Percentiles rank a stretch among this genome's conserved stretches.
Conservation (phyloP, 1,284 basidiomycete species). For the Leccinum ambiguum region DNA sequence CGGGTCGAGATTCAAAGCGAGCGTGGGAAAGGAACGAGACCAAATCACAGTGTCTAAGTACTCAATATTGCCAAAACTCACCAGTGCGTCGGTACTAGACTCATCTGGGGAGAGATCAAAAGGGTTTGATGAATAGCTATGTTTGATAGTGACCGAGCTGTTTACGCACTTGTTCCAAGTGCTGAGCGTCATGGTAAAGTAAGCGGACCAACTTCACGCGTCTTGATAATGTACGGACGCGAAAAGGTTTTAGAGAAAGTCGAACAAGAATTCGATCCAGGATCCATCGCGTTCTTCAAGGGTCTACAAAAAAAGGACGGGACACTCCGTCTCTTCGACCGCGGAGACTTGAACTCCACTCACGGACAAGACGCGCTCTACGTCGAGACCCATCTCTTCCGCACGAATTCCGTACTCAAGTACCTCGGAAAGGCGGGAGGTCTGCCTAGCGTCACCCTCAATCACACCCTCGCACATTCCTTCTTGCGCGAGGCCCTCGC, state of each 20-base stretch:
- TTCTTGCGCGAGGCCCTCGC: slow-evolving; percentile 93
- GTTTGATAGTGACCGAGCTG: too few species aligned
- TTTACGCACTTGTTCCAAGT: too few species aligned
- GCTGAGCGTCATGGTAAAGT: too few species aligned
- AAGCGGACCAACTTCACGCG: too few species aligned
- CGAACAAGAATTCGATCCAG: slow-evolving; percentile 59
- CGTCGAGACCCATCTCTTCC: slow-evolving; percentile 85
- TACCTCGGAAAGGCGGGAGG: slow-evolving; percentile 65
- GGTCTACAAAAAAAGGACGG: slow-evolving; percentile 66
- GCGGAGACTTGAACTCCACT: slow-evolving; percentile 84
- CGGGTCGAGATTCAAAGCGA: too few species aligned
- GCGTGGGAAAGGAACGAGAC: too few species aligned
- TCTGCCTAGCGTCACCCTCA: slow-evolving; percentile 81
- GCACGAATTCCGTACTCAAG: slow-evolving; percentile 85
- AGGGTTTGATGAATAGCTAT: too few species aligned
- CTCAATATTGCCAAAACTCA: too few species aligned
- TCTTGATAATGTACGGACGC: slow-evolving; percentile 62
- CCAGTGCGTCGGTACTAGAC: too few species aligned
- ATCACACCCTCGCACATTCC: slow-evolving; percentile 78
- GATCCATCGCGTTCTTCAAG: slow-evolving; percentile 75
- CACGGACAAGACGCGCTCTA: slow-evolving; percentile 90
- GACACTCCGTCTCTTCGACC: slow-evolving; percentile 83
- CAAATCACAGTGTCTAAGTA: too few species aligned
- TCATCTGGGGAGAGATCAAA: too few species aligned
- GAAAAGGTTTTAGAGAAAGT: slow-evolving; percentile 40